phyloP scores from a whole-genome alignment of 2,329 filamentous ascomycete genomes.

The Grosmannia clavigera region DNA sequence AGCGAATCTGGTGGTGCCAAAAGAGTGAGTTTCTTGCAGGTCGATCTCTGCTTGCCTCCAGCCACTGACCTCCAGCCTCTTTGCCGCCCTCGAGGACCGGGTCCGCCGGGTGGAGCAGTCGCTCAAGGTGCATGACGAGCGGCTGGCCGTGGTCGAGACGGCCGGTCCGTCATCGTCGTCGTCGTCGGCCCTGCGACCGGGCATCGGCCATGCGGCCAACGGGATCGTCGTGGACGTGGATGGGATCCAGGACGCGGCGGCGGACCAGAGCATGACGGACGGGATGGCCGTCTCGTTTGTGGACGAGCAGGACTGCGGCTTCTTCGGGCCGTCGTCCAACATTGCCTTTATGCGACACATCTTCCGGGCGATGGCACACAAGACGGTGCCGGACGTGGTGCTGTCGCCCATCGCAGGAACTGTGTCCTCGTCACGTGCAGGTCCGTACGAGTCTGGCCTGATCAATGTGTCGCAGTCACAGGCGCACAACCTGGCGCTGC shows the following conservation, averaged over 20 bases:
- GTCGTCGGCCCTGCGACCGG: not conserved
- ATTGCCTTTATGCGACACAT: slow-evolving; percentile 16
- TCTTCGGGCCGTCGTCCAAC: slow-evolving; percentile 13
- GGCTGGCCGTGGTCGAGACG: not conserved
- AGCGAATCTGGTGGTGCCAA: not conserved
- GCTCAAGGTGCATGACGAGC: not conserved
- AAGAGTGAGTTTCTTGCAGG: not conserved
- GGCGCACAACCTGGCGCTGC: not conserved
- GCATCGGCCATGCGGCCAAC: not conserved
- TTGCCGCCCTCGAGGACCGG: not conserved
- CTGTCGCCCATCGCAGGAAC: not conserved
- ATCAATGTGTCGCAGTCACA: not conserved
- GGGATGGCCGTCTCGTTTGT: not conserved
- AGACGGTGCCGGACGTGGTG: not conserved
- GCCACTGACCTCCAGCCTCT: not conserved
- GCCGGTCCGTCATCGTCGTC: not conserved
- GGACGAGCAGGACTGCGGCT: not conserved
- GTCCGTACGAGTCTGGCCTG: not conserved
- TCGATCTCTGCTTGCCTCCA: not conserved
- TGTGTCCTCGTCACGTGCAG: not conserved
- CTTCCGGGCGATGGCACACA: slow-evolving; percentile 7
- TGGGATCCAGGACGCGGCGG: not conserved
- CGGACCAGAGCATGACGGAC: not conserved
- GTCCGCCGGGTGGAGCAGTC: not conserved
- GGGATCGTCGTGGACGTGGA: not conserved